phyloP scores from a whole-genome alignment of 1,139 yeast species.

The Scheffersomyces parashehatae region DNA sequence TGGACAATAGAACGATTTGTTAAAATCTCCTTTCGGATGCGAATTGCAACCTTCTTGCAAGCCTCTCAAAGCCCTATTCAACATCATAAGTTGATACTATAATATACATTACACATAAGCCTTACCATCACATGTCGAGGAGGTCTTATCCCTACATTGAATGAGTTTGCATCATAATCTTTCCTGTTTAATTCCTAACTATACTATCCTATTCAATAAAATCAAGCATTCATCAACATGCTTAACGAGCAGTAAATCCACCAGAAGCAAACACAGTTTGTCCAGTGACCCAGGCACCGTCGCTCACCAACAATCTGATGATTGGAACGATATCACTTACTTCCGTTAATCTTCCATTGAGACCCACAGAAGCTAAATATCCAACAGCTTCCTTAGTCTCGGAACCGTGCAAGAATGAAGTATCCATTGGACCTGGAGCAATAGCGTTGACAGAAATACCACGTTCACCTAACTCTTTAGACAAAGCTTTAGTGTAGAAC shows the following conservation, averaged over 20 bases:
- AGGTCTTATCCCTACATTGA: too few species aligned
- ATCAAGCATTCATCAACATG: too few species aligned
- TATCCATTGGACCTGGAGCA: constrained; percentile 76
- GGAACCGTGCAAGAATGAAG: constrained; percentile 66
- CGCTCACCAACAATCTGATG: constrained; percentile 58
- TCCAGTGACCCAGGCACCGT: constrained; percentile 71
- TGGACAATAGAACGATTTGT: too few species aligned
- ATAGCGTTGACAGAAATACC: constrained; percentile 57
- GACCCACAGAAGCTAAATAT: constrained; percentile 52
- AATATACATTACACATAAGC: too few species aligned
- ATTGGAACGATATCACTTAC: constrained; percentile 65
- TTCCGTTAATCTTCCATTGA: constrained; percentile 54
- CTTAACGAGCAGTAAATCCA: constrained; percentile 59
- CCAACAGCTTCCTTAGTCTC: constrained; percentile 54
- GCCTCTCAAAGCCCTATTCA: too few species aligned
- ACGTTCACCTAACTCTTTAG: constrained; percentile 53
- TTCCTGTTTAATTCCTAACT: too few species aligned
- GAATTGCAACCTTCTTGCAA: too few species aligned
- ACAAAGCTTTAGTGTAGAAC: constrained; percentile 54
- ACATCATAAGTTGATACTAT: too few species aligned
- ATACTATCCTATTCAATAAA: too few species aligned
- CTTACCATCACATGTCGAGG: too few species aligned
- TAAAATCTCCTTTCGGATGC: too few species aligned
- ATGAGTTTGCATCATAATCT: too few species aligned
- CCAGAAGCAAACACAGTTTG: constrained; percentile 67